Conservation (phyloP, 2,329 filamentous ascomycete genomes). For the Gremmenia infestans region DNA sequence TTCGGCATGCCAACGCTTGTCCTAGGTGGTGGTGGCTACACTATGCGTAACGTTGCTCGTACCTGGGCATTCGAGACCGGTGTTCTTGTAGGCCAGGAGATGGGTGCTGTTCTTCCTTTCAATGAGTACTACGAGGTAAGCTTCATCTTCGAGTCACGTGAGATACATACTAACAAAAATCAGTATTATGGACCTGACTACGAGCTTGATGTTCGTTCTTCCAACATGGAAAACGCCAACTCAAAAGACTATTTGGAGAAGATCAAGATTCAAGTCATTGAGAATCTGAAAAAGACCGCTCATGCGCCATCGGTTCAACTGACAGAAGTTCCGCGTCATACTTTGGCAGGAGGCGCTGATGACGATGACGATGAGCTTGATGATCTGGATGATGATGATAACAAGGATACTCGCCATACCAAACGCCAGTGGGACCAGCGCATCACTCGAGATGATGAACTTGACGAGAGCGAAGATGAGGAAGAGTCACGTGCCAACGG, state of each 20-base stretch:
- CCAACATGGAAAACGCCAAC: conserved; percentile 89
- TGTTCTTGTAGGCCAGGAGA: conserved; percentile 75
- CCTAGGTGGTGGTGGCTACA: conserved; percentile 93
- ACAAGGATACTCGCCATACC: conserved; percentile 77
- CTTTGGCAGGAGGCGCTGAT: conserved; percentile 57
- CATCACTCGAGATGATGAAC: conserved; percentile 70
- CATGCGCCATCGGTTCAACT: conserved; percentile 88
- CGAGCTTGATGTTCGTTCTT: conserved; percentile 81
- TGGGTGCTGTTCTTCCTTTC: conserved; percentile 80
- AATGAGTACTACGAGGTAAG: conserved; percentile 87
- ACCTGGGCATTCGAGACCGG: conserved; percentile 98
- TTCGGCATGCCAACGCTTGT: conserved; percentile 84
- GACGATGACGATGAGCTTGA: conserved; percentile 63
- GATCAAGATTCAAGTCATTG: conserved; percentile 74
- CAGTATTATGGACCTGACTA: conserved; percentile 91
- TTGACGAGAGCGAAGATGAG: conserved; percentile 86
- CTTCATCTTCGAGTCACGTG: conserved; percentile 45
- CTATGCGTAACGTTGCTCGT: conserved; percentile 91
- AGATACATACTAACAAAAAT: conserved; percentile 5
- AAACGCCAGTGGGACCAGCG: conserved; percentile 78
- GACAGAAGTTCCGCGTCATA: conserved; percentile 65
- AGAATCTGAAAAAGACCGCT: conserved; percentile 81
- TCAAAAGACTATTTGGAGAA: conserved; percentile 75
- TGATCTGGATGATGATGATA: conserved; percentile 76
- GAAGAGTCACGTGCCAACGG: conserved; percentile 72